Evolutionary conservation across 116 monocot genomes (phyloP).

Genomic region (Phalaenopsis hybrid): DNA sequence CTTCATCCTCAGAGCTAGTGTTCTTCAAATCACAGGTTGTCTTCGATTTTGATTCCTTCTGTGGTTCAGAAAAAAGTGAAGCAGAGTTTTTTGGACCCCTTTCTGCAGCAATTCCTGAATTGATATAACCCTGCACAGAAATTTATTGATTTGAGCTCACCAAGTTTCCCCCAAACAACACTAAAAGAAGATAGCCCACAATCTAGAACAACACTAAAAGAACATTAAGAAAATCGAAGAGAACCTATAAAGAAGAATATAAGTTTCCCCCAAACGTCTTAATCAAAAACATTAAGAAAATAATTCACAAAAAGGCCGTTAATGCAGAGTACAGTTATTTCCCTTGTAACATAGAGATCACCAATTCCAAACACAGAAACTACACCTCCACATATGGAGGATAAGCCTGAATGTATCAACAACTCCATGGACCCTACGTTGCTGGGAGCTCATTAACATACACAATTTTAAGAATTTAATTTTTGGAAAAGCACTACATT

Average conservation of each 20-base stretch:
- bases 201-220: neutral
- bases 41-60: slow-evolving; percentile 13
- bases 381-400: neutral
- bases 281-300: neutral
- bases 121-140: slow-evolving; percentile 80
- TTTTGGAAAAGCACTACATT: neutral
- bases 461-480: neutral
- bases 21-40: slow-evolving; percentile 14
- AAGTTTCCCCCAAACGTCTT: neutral
- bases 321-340: neutral
- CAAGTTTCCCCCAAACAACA: too few species aligned
- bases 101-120: slow-evolving; percentile 65
- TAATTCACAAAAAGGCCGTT: neutral
- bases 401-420: neutral
- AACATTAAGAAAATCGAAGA: neutral
- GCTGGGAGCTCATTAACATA: neutral
- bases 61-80: slow-evolving; percentile 5
- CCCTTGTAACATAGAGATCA: neutral
- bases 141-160: neutral
- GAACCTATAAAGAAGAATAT: neutral
- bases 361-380: neutral
- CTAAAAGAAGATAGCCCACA: neutral
- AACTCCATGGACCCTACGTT: neutral
- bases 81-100: slow-evolving; percentile 5
- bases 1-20: slow-evolving; percentile 16